phyloP scores from a whole-genome alignment of 1,139 yeast species.

The Yamadazyma sp. region DNA sequence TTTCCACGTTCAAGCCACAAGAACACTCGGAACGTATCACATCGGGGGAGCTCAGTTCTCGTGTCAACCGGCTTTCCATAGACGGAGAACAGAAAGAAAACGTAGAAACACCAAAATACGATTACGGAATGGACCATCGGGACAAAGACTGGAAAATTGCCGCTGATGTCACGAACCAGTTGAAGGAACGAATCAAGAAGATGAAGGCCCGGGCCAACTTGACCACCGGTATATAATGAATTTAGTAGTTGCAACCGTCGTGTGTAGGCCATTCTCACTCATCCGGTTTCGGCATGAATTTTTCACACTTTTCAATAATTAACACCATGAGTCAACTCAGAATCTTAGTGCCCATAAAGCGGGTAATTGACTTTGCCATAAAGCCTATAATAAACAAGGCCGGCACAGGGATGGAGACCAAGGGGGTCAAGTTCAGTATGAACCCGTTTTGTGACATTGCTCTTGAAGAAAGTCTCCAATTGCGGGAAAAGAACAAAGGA shows the following conservation, averaged over 20 bases:
- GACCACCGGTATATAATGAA: no score
- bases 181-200: conserved; percentile 83
- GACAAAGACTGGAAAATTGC: conserved; percentile 85
- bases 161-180: conserved; percentile 82
- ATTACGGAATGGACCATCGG: no score
- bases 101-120: conserved; percentile 12
- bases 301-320: conserved; percentile 3
- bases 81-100: conserved; percentile 31
- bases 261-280: neutral
- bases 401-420: conserved; percentile 81
- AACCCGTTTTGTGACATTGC: conserved; percentile 99
- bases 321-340: conserved; percentile 53
- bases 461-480: conserved; percentile 82
- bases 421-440: conserved; percentile 89
- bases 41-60: conserved; percentile 42
- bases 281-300: conserved; percentile 11
- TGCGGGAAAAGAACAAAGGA: conserved; percentile 68
- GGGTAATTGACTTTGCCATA: conserved; percentile 91
- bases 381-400: conserved; percentile 91
- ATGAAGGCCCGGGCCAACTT: conserved; percentile 62
- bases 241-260: conserved; percentile 1
- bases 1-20: conserved; percentile 7
- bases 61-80: conserved; percentile 47
- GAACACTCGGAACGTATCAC: conserved; percentile 19
- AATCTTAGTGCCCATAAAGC: conserved; percentile 89